Evolutionary conservation across 2,329 filamentous ascomycete genomes (phyloP).

Genomic region (Polychaeton citri): DNA sequence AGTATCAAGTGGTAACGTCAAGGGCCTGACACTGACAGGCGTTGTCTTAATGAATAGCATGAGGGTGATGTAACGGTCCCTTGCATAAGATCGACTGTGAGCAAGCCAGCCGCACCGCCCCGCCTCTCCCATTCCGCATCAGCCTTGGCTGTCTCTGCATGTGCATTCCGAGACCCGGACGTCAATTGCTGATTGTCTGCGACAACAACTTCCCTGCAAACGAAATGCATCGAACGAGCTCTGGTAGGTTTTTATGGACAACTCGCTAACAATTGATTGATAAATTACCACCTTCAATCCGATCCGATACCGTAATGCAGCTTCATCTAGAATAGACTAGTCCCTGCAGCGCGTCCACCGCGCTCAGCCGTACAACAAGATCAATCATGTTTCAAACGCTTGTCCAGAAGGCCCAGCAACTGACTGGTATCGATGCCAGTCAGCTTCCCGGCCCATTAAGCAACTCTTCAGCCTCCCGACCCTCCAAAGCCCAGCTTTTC

Average conservation of each 20-base stretch:
- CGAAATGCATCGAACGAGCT: too few species aligned
- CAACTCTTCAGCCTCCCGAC: slow-evolving; percentile 59
- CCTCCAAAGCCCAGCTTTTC: slow-evolving; percentile 85
- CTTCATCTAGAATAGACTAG: neutral
- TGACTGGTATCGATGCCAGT: slow-evolving; percentile 64
- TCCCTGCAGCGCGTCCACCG: neutral
- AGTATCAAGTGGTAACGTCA: too few species aligned
- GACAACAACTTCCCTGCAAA: too few species aligned
- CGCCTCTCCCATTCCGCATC: neutral
- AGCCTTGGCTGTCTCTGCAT: neutral
- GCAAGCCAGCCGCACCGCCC: neutral
- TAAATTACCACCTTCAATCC: too few species aligned
- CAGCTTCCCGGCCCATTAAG: slow-evolving; percentile 44
- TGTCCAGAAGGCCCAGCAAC: slow-evolving; percentile 88
- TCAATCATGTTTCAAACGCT: slow-evolving; percentile 55
- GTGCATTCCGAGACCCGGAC: neutral
- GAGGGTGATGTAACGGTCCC: neutral
- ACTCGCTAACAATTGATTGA: too few species aligned
- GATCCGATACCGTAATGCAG: neutral
- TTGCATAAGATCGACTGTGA: neutral
- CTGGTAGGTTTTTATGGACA: too few species aligned
- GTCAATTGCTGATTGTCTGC: neutral
- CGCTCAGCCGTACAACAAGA: slow-evolving; percentile 1
- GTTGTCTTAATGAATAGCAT: too few species aligned
- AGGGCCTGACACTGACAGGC: too few species aligned